Evolutionary conservation across 2,329 filamentous ascomycete genomes (phyloP).

Genomic region (Colletotrichum eremochloae): DNA sequence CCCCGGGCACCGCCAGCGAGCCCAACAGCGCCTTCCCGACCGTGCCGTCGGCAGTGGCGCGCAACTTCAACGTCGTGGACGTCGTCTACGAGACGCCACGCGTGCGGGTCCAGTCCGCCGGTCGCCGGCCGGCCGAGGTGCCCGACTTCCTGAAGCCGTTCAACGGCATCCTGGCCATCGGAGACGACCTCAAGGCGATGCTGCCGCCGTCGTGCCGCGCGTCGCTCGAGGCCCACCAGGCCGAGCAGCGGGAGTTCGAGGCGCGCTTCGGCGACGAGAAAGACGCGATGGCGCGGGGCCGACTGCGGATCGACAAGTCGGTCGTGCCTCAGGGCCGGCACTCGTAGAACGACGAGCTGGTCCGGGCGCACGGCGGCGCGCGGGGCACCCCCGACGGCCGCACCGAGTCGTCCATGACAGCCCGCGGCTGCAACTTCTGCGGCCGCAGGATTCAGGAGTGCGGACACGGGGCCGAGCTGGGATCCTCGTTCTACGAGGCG

Average conservation of each 20-base stretch:
- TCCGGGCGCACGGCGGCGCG: not conserved
- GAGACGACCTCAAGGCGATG: constrained; percentile 74
- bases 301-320: constrained; percentile 73
- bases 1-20: constrained; percentile 50
- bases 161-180: constrained; percentile 72
- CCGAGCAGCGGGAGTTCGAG: constrained; percentile 79
- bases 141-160: constrained; percentile 65
- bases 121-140: constrained; percentile 52
- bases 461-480: not conserved
- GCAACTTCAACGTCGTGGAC: constrained; percentile 71
- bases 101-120: constrained; percentile 59
- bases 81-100: constrained; percentile 66
- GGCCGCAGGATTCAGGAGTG: not conserved
- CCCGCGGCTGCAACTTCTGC: constrained; percentile 18
- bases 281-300: constrained; percentile 64
- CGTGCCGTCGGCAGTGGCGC: constrained; percentile 62
- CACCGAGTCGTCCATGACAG: not conserved
- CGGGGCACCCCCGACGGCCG: constrained; percentile 6
- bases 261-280: constrained; percentile 79
- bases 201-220: constrained; percentile 78
- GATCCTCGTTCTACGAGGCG: not conserved
- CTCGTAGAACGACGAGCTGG: constrained; percentile 21
- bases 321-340: constrained; percentile 64
- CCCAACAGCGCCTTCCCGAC: constrained; percentile 58
- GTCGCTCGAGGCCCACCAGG: constrained; percentile 77